Percentiles rank a stretch among this genome's conserved stretches.
phyloP scores from a whole-genome alignment of 208 protist species.

The Novymonas esmeraldas region DNA sequence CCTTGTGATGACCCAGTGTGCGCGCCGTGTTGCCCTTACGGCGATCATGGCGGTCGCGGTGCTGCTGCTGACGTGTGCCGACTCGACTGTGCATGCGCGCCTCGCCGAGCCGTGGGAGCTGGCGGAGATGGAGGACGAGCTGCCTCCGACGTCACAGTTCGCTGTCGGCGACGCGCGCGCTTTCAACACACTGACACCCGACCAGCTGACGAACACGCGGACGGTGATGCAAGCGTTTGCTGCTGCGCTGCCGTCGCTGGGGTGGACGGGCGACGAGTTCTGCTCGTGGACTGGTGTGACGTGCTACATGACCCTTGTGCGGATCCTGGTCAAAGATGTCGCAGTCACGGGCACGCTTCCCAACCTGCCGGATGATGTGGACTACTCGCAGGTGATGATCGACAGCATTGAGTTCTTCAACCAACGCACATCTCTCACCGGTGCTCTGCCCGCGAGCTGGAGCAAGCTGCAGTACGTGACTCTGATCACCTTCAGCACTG shows the following conservation, averaged over 20 bases:
- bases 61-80: too few relatives aligned
- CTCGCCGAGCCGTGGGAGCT: too few relatives aligned
- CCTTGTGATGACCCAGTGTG: too few relatives aligned
- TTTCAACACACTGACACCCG: too few relatives aligned
- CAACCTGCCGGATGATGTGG: conserved; percentile 9
- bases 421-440: not conserved
- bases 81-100: too few relatives aligned
- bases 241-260: not conserved
- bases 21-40: too few relatives aligned
- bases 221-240: conserved; percentile 9
- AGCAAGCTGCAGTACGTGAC: not conserved
- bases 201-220: not conserved
- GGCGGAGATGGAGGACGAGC: too few relatives aligned
- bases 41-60: too few relatives aligned
- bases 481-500: not conserved
- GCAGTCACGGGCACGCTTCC: not conserved
- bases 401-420: not conserved
- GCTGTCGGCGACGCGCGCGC: too few relatives aligned
- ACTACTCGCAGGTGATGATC: conserved; percentile 2
- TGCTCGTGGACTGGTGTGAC: conserved; percentile 3
- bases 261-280: conserved; percentile 2
- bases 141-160: too few relatives aligned
- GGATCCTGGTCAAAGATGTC: not conserved
- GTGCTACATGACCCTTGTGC: not conserved
- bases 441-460: conserved; percentile 1